phyloP scores from a whole-genome alignment of 306 rosid species.

The Quercus agrifolia region DNA sequence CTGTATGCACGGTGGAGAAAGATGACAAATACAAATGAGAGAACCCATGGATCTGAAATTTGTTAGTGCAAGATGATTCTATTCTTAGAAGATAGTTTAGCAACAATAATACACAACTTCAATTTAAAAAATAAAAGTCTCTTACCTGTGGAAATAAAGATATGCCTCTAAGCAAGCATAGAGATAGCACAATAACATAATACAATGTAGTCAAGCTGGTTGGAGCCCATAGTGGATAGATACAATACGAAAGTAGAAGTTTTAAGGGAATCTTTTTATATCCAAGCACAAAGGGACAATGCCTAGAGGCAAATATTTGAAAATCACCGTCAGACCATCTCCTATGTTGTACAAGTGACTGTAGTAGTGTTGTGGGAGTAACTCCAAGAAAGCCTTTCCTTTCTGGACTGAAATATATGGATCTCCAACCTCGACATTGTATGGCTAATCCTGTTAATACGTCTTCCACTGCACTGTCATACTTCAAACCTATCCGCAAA shows the following conservation, averaged over 20 bases:
- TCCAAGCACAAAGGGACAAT: conserved; percentile 4
- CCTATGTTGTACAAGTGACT: not conserved
- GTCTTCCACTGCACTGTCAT: conserved; percentile 18
- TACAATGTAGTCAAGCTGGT: not conserved
- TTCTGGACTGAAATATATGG: not conserved
- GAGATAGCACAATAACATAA: not conserved
- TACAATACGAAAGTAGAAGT: not conserved
- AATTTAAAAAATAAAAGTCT: not conserved
- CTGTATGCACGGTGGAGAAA: not conserved
- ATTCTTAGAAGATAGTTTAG: not conserved
- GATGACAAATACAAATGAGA: not conserved
- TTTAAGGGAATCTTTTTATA: not conserved
- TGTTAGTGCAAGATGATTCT: not conserved
- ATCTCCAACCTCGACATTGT: conserved; percentile 26
- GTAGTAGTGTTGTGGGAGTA: not conserved
- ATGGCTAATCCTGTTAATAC: conserved; percentile 8
- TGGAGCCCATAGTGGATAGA: not conserved
- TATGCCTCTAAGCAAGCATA: conserved; percentile 7
- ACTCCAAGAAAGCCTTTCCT: conserved; percentile 7
- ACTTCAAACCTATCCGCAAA: conserved; percentile 19
- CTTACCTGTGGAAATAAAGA: conserved; percentile 10
- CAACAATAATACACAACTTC: not conserved
- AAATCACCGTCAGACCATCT: not conserved
- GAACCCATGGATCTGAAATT: not conserved
- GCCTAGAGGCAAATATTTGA: not conserved